These are phyloP conservation scores for Rugosomyces carneus DNA, from an alignment of 1,284 basidiomycete species.

Conservation along the genomic window DNA sequence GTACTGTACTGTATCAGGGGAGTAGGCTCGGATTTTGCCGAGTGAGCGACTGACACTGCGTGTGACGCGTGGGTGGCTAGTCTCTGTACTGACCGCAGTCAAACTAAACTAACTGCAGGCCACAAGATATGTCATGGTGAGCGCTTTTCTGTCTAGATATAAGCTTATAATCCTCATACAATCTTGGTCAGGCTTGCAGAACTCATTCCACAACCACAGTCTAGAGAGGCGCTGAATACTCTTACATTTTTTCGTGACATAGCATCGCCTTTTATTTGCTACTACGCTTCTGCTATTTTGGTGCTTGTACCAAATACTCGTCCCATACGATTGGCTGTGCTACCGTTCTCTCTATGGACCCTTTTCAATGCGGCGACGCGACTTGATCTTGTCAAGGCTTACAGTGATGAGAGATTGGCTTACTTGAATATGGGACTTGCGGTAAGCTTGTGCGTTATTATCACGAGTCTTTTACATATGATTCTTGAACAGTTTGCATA, in stretches of 20 bases:
- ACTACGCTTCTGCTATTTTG: slow-evolving; percentile 42
- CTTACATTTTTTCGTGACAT: slow-evolving; percentile 27
- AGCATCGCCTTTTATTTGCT: slow-evolving; percentile 35
- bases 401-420: slow-evolving; percentile 25
- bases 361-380: slow-evolving; percentile 35
- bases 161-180: slow-evolving; percentile 1
- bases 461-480: neutral
- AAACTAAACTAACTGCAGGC: no score
- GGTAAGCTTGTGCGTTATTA: slow-evolving; percentile 22
- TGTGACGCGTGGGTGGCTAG: no score
- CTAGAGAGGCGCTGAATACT: slow-evolving; percentile 26
- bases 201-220: slow-evolving; percentile 23
- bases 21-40: no score
- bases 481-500: slow-evolving; percentile 26
- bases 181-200: no score
- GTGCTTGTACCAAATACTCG: slow-evolving; percentile 39
- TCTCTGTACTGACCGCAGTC: no score
- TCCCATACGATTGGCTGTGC: slow-evolving; percentile 34
- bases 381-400: slow-evolving; percentile 33
- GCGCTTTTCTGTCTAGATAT: slow-evolving; percentile 1
- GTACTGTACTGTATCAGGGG: no score
- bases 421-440: slow-evolving; percentile 34
- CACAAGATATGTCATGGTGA: slow-evolving; percentile 18
- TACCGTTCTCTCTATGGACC: slow-evolving; percentile 36
- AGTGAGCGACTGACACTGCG: no score